Evolutionary conservation across 225 moss, liverwort and hornwort genomes (phyloP).

Genomic region (Antitrichia curtipendula): DNA sequence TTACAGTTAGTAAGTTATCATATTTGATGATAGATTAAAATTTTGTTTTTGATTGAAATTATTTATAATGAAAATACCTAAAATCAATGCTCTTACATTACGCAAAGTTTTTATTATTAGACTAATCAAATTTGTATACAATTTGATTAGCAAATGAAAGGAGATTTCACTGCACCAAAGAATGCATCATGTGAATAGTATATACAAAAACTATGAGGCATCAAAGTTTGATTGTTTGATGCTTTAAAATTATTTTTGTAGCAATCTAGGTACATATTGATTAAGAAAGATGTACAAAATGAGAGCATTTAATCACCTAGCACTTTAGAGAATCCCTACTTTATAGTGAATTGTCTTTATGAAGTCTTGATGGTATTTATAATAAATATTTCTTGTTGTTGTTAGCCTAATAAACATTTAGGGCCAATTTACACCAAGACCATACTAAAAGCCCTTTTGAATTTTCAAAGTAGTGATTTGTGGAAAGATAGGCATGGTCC

Average conservation of each 20-base stretch:
- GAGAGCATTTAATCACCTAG: background rate
- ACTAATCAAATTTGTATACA: background rate
- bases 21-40: background rate
- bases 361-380: background rate
- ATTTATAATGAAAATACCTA: rapidly evolving
- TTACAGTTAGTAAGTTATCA: background rate
- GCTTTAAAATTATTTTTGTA: background rate
- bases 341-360: background rate
- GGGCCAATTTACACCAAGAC: rapidly evolving
- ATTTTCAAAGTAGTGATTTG: background rate
- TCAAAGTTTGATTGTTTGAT: background rate
- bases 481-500: background rate
- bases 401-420: no score
- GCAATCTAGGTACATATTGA: background rate
- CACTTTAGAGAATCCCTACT: background rate
- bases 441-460: background rate
- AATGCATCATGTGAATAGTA: background rate
- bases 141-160: background rate
- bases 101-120: background rate
- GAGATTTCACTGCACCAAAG: background rate
- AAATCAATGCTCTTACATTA: background rate
- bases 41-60: background rate
- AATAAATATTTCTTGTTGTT: background rate
- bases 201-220: background rate
- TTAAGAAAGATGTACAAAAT: background rate